A percentile compares a stretch with the other conserved stretches of the same genome.
Conservation (phyloP, 352 stramenopile species). For the Phytophthora crassamura region DNA sequence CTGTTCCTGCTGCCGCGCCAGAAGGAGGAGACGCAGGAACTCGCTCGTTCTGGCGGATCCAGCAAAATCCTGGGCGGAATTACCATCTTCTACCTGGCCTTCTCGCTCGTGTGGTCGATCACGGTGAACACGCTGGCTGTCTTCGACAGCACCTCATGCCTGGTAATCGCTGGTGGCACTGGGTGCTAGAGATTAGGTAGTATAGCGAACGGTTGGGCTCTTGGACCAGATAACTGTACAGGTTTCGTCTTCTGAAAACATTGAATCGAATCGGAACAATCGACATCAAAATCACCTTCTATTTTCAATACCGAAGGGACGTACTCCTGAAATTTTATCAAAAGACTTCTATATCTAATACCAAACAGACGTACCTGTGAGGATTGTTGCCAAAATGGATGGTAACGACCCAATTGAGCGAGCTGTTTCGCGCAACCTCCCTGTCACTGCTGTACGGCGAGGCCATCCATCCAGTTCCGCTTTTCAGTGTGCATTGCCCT, state of each 20-base stretch:
- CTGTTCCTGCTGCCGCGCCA: conserved; percentile 39
- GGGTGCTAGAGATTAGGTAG: conserved; percentile 24
- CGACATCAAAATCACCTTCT: too few relatives aligned
- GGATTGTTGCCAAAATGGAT: background rate
- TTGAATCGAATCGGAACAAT: too few relatives aligned
- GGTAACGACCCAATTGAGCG: too few relatives aligned
- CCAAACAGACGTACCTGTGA: background rate
- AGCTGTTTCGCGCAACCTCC: too few relatives aligned
- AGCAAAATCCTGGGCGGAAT: conserved; percentile 37
- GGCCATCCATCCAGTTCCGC: background rate
- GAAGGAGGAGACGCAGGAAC: conserved; percentile 39
- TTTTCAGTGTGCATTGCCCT: background rate
- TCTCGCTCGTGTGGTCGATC: conserved; percentile 39
- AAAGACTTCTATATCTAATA: background rate
- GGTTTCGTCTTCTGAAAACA: too few relatives aligned
- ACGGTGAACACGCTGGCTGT: conserved; percentile 34
- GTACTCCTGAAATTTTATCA: background rate
- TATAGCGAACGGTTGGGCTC: background rate
- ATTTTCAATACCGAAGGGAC: conserved; percentile 1
- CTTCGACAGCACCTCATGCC: conserved; percentile 42
- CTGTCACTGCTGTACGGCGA: too few relatives aligned
- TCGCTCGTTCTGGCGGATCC: conserved; percentile 28
- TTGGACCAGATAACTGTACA: too few relatives aligned
- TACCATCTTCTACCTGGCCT: conserved; percentile 35
- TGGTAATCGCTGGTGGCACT: conserved; percentile 39